A percentile compares a stretch with the other conserved stretches of the same genome.
Evolutionary conservation across 2,329 filamentous ascomycete species (phyloP).

Genomic region (Chrysoporthe austroafricana): DNA sequence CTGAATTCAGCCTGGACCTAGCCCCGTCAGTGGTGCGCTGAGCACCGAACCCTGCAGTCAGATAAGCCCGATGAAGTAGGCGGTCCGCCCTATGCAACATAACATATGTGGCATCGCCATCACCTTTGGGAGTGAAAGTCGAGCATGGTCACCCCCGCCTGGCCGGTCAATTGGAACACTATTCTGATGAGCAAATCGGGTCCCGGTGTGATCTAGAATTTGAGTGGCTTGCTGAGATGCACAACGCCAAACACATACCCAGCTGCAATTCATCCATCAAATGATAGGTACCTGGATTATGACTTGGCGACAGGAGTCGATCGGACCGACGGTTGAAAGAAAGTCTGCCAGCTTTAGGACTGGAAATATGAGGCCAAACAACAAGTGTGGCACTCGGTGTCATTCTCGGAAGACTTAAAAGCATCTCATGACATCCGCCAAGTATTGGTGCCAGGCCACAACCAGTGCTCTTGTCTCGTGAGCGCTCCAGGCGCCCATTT

Average conservation of each 20-base stretch:
- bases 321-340: not conserved
- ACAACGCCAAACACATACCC: not conserved
- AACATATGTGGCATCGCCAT: not conserved
- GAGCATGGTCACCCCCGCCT: not conserved
- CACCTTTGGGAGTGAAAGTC: not conserved
- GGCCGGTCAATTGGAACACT: not conserved
- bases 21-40: not conserved
- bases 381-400: constrained; percentile 4
- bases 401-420: not conserved
- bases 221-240: not conserved
- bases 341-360: not conserved
- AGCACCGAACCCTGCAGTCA: not conserved
- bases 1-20: not conserved
- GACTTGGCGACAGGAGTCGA: not conserved
- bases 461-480: not conserved
- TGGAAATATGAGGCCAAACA: not conserved
- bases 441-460: not conserved
- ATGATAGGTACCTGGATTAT: not conserved
- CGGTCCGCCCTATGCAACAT: not conserved
- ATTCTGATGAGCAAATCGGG: not conserved
- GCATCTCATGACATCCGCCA: not conserved
- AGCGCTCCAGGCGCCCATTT: not conserved
- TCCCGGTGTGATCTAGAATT: not conserved
- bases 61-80: not conserved
- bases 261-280: not conserved